Evolutionary conservation across 2,329 filamentous ascomycete species (phyloP).

Genomic region (Passalora sequoiae): DNA sequence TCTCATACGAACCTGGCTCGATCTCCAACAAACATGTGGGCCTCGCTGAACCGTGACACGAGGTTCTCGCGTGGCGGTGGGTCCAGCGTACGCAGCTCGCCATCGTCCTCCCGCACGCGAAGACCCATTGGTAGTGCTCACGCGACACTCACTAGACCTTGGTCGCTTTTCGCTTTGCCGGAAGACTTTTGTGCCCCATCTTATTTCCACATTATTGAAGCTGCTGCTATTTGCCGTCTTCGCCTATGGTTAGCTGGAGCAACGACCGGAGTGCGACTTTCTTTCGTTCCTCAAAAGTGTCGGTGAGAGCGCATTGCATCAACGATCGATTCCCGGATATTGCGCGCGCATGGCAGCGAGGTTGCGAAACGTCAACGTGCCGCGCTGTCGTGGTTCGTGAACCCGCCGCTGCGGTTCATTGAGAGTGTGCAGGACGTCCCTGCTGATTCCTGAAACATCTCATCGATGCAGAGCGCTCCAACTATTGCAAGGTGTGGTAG

Average conservation of each 20-base stretch:
- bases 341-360: conserved; percentile 1
- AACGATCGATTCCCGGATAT: neutral
- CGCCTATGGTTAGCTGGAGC: neutral
- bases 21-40: too few relatives aligned
- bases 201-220: neutral
- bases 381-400: neutral
- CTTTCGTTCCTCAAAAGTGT: neutral
- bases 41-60: conserved; percentile 2
- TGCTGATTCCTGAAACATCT: neutral
- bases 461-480: neutral
- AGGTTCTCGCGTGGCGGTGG: conserved; percentile 17
- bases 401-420: too few relatives aligned
- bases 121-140: neutral
- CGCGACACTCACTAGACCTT: neutral
- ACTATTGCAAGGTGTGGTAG: neutral
- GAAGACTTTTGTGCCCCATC: neutral
- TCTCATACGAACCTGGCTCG: too few relatives aligned
- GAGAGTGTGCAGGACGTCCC: too few relatives aligned
- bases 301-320: neutral
- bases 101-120: neutral
- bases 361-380: conserved; percentile 1
- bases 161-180: neutral
- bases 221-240: neutral
- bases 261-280: neutral
- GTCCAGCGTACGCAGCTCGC: neutral